Evolutionary conservation across 768 basidiomycete species (phyloP).

Genomic region (Cystofilobasidium capitatum): DNA sequence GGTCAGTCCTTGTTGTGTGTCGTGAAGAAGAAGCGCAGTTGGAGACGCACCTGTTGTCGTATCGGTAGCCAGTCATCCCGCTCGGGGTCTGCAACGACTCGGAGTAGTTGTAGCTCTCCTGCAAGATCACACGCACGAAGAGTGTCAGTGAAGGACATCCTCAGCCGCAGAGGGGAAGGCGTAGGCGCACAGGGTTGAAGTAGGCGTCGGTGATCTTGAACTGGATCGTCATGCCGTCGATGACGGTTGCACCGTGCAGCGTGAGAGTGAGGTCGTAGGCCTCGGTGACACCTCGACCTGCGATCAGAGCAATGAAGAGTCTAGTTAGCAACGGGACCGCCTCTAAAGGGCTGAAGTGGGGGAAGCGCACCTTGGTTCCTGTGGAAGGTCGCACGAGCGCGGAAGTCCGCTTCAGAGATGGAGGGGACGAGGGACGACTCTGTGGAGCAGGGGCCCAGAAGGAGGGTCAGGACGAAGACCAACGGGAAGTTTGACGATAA

Average conservation of each 20-base stretch:
- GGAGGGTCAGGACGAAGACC: not conserved
- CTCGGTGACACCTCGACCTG: slow-evolving; percentile 6
- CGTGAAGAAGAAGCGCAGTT: not conserved
- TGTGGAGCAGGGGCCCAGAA: not conserved
- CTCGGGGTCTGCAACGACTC: slow-evolving; percentile 8
- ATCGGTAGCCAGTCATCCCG: slow-evolving; percentile 18
- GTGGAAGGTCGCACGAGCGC: slow-evolving; percentile 19
- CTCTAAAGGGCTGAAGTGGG: not conserved
- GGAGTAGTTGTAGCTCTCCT: slow-evolving; percentile 23
- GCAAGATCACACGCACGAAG: slow-evolving; percentile 12
- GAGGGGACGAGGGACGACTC: slow-evolving; percentile 4
- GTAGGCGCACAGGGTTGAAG: not conserved
- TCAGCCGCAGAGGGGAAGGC: not conserved
- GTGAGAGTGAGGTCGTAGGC: slow-evolving; percentile 19
- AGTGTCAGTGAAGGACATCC: not conserved
- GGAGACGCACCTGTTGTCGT: slow-evolving; percentile 15
- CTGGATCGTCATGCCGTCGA: slow-evolving; percentile 13
- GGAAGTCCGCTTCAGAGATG: slow-evolving; percentile 20
- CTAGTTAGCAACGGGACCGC: not conserved
- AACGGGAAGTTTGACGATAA: not conserved
- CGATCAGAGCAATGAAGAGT: too few species aligned
- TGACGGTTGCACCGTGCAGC: slow-evolving; percentile 16
- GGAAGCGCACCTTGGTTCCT: not conserved
- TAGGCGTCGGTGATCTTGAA: slow-evolving; percentile 20
- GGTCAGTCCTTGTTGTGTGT: not conserved